Evolutionary conservation across 2,329 filamentous ascomycete genomes (phyloP), one percentile per base, ranked within the genome.

Genomic region (Hypoxylon sp.): DNA sequence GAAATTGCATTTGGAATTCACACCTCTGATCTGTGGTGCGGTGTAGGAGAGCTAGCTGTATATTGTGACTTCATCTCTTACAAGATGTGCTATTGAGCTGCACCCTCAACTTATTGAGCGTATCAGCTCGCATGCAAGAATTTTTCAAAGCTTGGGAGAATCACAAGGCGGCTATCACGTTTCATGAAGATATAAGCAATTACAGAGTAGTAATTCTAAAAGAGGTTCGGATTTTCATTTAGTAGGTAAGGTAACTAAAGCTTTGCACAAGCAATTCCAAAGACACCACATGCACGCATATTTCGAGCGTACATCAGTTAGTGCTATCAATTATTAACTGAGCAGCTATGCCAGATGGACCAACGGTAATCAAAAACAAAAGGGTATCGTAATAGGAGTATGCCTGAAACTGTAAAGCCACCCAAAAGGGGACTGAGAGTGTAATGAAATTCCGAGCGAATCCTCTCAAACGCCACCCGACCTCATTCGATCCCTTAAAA

Each of bases 331-430:
- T 16, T 22, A 51, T 20, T n/a, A 9, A 24, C 11, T 4, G 22
- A n/a, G 11, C 12, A 33, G 20, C 18, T 9, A 38, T 11, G 11
- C 24, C 4, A 28, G 45, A 33, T 18, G 9, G 9, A 33, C 8
- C 16, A 22, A 26, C 24, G 24, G 6, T 26, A 9, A 32, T 40
- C 8, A 12, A 20, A 20, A 16, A 26, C 30, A 46, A 40, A 55
- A 46, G 52, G 52, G 52, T 55, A 55, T 55, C 52, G 51, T 54
- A 54, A 45, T 11, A 54, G 11, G 16, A 54, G 18, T 44, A 54
- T 44, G 42, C 26, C 20, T 26, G 30, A 7, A 33, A 16, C n/a
- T 5, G 24, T 24, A 14, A 20, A 45, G 28, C 26, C 38, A 7
- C 30, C 9, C 48, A 8, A n/a, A 32, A 42, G 22, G n/a, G n/a